A percentile compares a stretch with the other conserved stretches of the same genome.
Evolutionary conservation across 345 rosid species (phyloP).

Genomic region (Pugionium cornutum): DNA sequence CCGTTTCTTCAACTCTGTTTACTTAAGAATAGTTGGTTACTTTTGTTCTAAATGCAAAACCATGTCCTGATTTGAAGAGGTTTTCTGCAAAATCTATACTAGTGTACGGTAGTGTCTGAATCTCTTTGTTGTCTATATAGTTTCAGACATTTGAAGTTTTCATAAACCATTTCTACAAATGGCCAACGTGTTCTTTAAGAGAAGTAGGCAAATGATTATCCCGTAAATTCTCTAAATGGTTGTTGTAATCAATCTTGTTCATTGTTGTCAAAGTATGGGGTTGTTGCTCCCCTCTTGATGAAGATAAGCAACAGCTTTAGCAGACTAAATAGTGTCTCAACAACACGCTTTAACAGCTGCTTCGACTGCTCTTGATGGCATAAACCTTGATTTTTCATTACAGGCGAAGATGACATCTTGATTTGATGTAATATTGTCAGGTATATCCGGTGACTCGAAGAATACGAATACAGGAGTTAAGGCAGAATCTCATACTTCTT

Average conservation of each 20-base stretch:
- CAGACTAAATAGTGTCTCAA: neutral
- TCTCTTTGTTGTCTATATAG: slow-evolving; percentile 10
- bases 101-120: neutral
- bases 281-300: slow-evolving; percentile 6
- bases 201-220: neutral
- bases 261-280: slow-evolving; percentile 11
- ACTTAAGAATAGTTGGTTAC: neutral
- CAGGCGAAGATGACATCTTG: slow-evolving; percentile 3
- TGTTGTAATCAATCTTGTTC: slow-evolving; percentile 21
- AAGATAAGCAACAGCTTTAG: neutral
- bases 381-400: neutral
- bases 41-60: neutral
- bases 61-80: neutral
- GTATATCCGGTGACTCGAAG: slow-evolving; percentile 51
- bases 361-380: neutral
- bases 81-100: slow-evolving; percentile 3
- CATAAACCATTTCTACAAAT: neutral
- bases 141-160: slow-evolving; percentile 12
- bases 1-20: neutral
- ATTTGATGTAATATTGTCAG: slow-evolving; percentile 43
- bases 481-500: slow-evolving; percentile 45
- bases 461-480: slow-evolving; percentile 45
- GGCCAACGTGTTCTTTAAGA: neutral
- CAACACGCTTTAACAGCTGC: neutral
- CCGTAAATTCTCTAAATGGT: neutral